These are phyloP conservation scores for Solanum habrochaites DNA, from an alignment of 257 asterid species.

Conservation along the genomic window DNA sequence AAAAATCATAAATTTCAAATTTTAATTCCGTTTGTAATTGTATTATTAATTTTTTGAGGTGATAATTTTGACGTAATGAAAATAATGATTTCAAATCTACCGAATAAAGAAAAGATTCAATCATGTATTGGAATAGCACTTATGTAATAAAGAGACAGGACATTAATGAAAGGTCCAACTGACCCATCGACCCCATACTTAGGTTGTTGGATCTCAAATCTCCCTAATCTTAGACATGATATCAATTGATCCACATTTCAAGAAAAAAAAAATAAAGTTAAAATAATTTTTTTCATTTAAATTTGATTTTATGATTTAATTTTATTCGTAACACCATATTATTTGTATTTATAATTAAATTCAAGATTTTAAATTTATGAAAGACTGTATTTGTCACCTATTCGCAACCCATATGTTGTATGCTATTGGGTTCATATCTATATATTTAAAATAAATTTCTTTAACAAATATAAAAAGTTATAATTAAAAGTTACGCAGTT, in stretches of 20 bases:
- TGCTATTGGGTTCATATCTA: neutral
- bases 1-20: neutral
- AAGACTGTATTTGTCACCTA: neutral
- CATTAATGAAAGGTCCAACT: neutral
- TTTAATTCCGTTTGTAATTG: fast-evolving
- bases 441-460: too few relatives aligned
- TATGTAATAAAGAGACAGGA: neutral
- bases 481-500: too few relatives aligned
- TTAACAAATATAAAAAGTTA: too few relatives aligned
- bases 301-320: neutral
- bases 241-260: neutral
- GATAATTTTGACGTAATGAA: neutral
- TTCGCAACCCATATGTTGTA: neutral
- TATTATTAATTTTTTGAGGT: neutral
- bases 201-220: neutral
- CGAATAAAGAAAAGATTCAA: neutral
- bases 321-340: neutral
- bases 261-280: neutral
- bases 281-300: neutral
- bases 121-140: neutral
- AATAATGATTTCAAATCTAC: neutral
- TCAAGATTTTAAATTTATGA: neutral
- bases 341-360: neutral
- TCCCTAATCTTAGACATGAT: neutral
- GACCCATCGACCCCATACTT: neutral